Evolutionary conservation across 768 basidiomycete genomes (phyloP), one percentile per base, ranked within the genome.

Genomic region (Calocera cornea): DNA sequence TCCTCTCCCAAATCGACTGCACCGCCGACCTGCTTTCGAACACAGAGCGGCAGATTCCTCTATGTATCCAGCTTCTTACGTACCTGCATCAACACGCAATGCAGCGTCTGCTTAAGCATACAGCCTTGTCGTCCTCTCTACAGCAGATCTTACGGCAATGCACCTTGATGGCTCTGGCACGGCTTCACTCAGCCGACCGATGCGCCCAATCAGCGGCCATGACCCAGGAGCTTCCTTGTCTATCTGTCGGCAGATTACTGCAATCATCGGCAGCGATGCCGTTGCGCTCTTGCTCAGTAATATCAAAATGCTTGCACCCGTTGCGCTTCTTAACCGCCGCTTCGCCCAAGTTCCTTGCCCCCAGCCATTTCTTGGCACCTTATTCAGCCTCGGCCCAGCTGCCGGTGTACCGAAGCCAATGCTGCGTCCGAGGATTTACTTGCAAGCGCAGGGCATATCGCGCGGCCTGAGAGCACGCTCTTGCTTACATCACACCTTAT

Each of bases 41-140:
- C 44, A 47, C 24, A 19, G 7, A 3, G 24, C 24, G 44, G 44
- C 19, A 19, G 24, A 47, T 8, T 24, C 44, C 8, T 7, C 19
- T 47, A n/a, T n/a, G n/a, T n/a, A n/a, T 47, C 31, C 54, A 29
- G 54, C 54, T 60, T 60, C 54, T 60, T 60, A 60, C 54, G 27
- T 33, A 12, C 54, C 10, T 2, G 54, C 14, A 60, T 19, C 24
- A 47, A 3, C 7, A 14, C 14, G 16, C 44, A 47, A 19, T 24
- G 7, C 44, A 24, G 5, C 7, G 54, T 27, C 31, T 60, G 54
- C 54, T 60, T 29, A 60, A 10, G 8, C 31, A 33, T 60, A 33
- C 24, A 60, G 27, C 19, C 54, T 47, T 5, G 31, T 60, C 22
- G 54, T 19, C 24, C 14, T 16, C 27, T 33, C 16, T 33, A 60